phyloP scores from a whole-genome alignment of 225 moss, liverwort and hornwort species.

The Polytrichum formosum region DNA sequence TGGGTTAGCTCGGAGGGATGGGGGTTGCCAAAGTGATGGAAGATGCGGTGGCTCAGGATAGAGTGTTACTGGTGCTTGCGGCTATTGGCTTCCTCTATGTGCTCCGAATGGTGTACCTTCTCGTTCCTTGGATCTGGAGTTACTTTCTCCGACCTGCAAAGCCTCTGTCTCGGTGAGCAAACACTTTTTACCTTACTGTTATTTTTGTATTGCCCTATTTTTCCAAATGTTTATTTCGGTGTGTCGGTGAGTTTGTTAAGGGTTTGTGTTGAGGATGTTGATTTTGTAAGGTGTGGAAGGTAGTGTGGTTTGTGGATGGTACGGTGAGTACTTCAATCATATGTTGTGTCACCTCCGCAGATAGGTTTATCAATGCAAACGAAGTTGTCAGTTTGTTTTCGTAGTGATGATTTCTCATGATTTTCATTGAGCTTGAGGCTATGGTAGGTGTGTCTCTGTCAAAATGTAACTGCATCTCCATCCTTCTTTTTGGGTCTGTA shows the following conservation, averaged over 20 bases:
- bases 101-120: conserved; percentile 30
- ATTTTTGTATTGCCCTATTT: neutral
- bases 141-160: conserved; percentile 64
- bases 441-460: too few species aligned
- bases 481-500: too few species aligned
- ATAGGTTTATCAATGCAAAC: too few species aligned
- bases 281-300: too few species aligned
- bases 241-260: too few species aligned
- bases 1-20: conserved; percentile 6
- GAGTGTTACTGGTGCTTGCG: conserved; percentile 42
- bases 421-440: too few species aligned
- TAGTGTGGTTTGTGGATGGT: neutral
- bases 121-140: conserved; percentile 50
- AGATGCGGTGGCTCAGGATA: conserved; percentile 33
- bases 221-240: too few species aligned
- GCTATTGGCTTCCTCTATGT: conserved; percentile 52
- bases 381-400: neutral
- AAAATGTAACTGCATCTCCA: too few species aligned
- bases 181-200: neutral
- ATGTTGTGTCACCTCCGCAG: neutral
- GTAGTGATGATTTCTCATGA: neutral
- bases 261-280: too few species aligned
- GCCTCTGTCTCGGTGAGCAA: conserved; percentile 31
- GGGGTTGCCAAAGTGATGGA: conserved; percentile 22
- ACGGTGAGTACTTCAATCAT: neutral